Evolutionary conservation across 345 rosid species (phyloP).

Genomic region (Populus davidiana): DNA sequence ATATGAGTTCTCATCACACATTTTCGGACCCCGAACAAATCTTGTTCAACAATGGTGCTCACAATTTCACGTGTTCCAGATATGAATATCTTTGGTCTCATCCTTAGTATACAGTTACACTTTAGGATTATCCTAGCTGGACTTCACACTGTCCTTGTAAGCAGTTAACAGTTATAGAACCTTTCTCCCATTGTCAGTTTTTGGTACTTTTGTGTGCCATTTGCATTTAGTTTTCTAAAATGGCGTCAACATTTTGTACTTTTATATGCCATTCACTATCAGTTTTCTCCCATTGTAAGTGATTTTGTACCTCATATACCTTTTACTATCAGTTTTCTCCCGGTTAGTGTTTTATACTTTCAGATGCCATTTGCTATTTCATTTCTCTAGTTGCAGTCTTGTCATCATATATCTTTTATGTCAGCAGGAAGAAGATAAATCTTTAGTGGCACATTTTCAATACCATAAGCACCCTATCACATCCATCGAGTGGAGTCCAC

Average conservation of each 20-base stretch:
- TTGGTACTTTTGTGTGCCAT: neutral
- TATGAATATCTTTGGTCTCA: neutral
- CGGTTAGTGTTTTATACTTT: neutral
- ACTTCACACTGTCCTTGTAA: too few species aligned
- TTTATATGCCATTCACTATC: neutral
- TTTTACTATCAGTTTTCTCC: neutral
- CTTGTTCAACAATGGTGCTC: neutral
- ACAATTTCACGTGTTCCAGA: neutral
- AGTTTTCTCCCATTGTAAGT: neutral
- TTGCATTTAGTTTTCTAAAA: too few species aligned
- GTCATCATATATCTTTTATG: neutral
- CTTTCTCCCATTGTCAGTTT: neutral
- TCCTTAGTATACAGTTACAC: neutral
- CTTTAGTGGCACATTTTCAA: conserved; percentile 83
- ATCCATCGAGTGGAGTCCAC: conserved; percentile 95
- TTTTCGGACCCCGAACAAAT: neutral
- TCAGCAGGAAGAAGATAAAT: conserved; percentile 57
- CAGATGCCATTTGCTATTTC: neutral
- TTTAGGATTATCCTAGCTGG: too few species aligned
- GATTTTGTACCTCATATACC: neutral
- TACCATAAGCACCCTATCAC: conserved; percentile 86
- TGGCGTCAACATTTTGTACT: neutral
- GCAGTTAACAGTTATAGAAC: too few species aligned
- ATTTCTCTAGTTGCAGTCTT: neutral
- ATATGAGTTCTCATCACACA: neutral